Conservation (phyloP, 768 basidiomycete genomes). For the Artomyces pyxidatus region DNA sequence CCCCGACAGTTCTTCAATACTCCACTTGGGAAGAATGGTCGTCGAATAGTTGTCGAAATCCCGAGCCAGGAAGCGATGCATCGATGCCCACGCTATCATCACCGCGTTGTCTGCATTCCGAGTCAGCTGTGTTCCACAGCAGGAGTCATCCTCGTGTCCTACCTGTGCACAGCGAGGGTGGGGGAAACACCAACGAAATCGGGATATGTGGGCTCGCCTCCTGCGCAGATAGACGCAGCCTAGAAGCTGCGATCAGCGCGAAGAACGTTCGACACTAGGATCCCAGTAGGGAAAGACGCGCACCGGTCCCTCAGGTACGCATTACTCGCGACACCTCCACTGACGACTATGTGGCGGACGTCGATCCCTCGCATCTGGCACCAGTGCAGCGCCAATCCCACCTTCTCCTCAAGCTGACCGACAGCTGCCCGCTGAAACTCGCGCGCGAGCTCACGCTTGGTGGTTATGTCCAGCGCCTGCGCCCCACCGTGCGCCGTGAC, state of each 20-base stretch:
- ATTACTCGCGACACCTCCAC: constrained; percentile 94
- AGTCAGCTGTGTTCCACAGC: background rate
- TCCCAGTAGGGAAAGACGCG: constrained; percentile 10
- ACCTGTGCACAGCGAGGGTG: constrained; percentile 78
- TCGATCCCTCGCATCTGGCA: constrained; percentile 34
- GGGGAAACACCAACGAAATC: constrained; percentile 62
- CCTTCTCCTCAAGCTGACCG: constrained; percentile 67
- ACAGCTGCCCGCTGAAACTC: constrained; percentile 70
- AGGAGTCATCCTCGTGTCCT: constrained; percentile 13
- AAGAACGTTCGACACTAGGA: constrained; percentile 8
- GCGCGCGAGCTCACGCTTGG: constrained; percentile 47
- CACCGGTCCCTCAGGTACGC: constrained; percentile 57
- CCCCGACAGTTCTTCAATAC: constrained; percentile 47
- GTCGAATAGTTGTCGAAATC: constrained; percentile 58
- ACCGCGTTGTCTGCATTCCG: constrained; percentile 75
- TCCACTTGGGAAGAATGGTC: constrained; percentile 67
- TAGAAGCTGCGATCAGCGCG: constrained; percentile 12
- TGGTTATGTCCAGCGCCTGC: constrained; percentile 29
- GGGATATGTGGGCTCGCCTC: constrained; percentile 22
- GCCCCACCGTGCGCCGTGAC: constrained; percentile 35
- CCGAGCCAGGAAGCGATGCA: constrained; percentile 62
- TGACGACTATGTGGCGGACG: constrained; percentile 63
- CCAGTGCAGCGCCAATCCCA: constrained; percentile 43
- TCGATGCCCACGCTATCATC: constrained; percentile 93
- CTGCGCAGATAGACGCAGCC: constrained; percentile 26